These are phyloP conservation scores for Ceratocystis huliohia DNA, from an alignment of 2,329 filamentous ascomycete species.

Conservation along the genomic window DNA sequence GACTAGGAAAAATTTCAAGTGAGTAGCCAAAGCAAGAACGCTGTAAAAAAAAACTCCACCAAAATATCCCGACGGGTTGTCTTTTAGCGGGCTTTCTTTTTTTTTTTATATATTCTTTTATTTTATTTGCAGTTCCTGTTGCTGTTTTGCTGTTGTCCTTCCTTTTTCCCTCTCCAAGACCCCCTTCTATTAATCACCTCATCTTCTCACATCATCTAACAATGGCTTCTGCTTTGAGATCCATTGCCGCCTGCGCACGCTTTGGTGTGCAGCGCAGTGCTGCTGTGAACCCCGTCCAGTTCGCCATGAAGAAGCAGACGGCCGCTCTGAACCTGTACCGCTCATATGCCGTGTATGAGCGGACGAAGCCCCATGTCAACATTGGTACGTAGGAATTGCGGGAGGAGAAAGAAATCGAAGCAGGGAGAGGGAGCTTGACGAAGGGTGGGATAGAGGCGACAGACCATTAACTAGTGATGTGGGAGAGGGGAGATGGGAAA, in stretches of 20 bases:
- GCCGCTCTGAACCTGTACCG: slow-evolving; percentile 53
- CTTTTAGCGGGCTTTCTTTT: background rate
- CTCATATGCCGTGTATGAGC: slow-evolving; percentile 62
- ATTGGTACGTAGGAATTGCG: slow-evolving; percentile 51
- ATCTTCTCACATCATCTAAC: slow-evolving; percentile 28
- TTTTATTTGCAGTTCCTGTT: slow-evolving; percentile 6
- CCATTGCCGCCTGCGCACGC: slow-evolving; percentile 65
- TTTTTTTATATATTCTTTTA: slow-evolving; percentile 10
- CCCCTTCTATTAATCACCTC: background rate
- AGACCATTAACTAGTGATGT: background rate
- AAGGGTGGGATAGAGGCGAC: background rate
- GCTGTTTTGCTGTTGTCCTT: background rate
- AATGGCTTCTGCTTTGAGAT: slow-evolving; percentile 73
- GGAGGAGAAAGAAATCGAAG: background rate
- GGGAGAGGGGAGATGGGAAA: background rate
- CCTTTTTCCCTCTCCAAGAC: background rate
- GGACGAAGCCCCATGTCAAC: slow-evolving; percentile 95
- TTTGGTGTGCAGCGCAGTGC: slow-evolving; percentile 56
- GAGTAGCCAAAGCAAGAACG: background rate
- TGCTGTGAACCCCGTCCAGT: slow-evolving; percentile 64
- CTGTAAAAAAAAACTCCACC: background rate
- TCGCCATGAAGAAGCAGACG: slow-evolving; percentile 50
- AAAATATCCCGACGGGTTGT: background rate
- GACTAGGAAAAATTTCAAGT: slow-evolving; percentile 16
- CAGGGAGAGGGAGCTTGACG: background rate